Base-by-base conservation (phyloP, 176 grass and related monocot genomes). In the Zizania latifolia region DNA sequence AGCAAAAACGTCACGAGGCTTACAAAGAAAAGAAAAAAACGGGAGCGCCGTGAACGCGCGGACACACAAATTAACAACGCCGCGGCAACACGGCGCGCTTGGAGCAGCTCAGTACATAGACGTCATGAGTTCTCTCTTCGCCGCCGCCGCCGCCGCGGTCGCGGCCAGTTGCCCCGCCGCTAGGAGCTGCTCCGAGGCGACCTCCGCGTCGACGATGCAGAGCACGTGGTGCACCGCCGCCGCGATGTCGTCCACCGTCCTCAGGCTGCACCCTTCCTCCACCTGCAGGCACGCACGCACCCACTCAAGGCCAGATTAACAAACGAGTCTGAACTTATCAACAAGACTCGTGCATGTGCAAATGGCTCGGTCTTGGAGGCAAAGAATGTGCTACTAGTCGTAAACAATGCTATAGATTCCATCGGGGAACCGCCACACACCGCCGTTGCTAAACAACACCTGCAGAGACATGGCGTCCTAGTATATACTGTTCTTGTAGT, bases 161-260 rank as follows among this genome's bases (percentile, higher is more conserved):
- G 41, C 22, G 1, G 68, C 16, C 67, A 82, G 72, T 19, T 66
- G 67, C 37, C n/a, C 26, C 1, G 16, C 33, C 10, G 41, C 19
- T 27, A 74, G 60, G 14, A 74, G 54, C 33, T 79, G 78, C 75
- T 81, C 48, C 22, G 70, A 17, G 40, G 54, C 43, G 46, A 64
- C 65, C 62, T 94, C 84, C 15, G 86, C 76, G 78, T 94, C 79
- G 40, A 95, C 74, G 84, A 90, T 36, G 58, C 84, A 84, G 55
- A 94, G 82, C 41, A 99, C 65, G 17, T 84, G 84, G 72, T 99
- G 96, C 71, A 90, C 77, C n/a, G 92, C 96, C 8, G 82, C 82
- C 10, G 92, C 96, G 68, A 99, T 85, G 54, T 99, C 92, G 34
- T 99, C 92, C 53, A 79, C 89, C 28, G 84, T 90, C 28, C 82